Base-by-base conservation (phyloP, 345 rosid genomes). In the Eutrema yunnanense region DNA sequence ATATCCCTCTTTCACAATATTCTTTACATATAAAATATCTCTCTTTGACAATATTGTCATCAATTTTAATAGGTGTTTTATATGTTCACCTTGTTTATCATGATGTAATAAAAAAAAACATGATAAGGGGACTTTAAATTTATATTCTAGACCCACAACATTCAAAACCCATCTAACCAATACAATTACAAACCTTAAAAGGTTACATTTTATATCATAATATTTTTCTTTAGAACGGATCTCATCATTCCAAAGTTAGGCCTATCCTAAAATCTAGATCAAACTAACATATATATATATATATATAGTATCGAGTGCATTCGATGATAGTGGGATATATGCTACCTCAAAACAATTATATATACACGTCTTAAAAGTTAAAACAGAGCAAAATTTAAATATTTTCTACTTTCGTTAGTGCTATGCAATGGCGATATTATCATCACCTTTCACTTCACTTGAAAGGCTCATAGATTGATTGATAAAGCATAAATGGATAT, bases 381-480 rank as follows among this genome's bases (percentile, higher is more conserved):
- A 40, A 40, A 40, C 4, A 8, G 43, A 41, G 54, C 60, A 32
- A 55, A 34, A 4, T n/a, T 8, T 9, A 22, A 8, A 55, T 33
- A 48, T 48, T 22, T 6, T 10, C 4, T 3, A 11, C 14, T 38
- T 51, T 37, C 13, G 9, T 14, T 48, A 34, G 33, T 10, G 34
- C 50, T 34, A 57, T 57, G 56, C 44, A 46, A 10, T 55, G 43
- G 42, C 69, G 54, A 51, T 10, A 13, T 40, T 22, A 27, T 38
- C n/a, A 46, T 44, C 55, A 62, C 30, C 22, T 43, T 22, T 63
- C 29, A 53, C 40, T 72, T 32, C 37, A 46, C 46, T 33, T 4
- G 57, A 74, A 78, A 57, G 74, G 78, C 78, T 67, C 80, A 67
- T 70, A 56, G 50, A 47, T 54, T 80, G 61, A 40, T 22, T 80